Conservation (phyloP, 163 green algal genomes). For the Picocystis sp. region DNA sequence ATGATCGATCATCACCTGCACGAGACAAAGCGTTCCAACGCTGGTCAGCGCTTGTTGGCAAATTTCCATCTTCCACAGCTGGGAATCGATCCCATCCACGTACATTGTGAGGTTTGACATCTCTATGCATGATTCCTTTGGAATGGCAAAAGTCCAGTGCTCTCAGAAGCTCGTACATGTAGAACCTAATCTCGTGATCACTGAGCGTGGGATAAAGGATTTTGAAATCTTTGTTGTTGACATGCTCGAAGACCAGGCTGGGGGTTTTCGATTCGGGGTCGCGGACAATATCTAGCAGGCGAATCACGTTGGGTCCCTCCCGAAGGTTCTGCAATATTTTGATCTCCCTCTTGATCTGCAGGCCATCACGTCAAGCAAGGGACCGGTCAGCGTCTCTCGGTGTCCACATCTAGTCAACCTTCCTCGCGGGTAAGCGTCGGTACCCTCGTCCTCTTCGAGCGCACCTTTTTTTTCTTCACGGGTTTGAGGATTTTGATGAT, state of each 20-base stretch:
- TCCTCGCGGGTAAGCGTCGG: conserved; percentile 25
- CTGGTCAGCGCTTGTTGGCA: neutral
- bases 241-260: conserved; percentile 93
- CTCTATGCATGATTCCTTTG: conserved; percentile 85
- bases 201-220: conserved; percentile 91
- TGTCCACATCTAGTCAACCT: conserved; percentile 6
- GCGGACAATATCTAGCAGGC: conserved; percentile 77
- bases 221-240: conserved; percentile 89
- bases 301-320: conserved; percentile 84
- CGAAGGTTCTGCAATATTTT: conserved; percentile 93
- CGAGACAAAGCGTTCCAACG: neutral
- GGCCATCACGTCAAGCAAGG: neutral
- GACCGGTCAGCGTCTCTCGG: too few species aligned
- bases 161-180: conserved; percentile 94
- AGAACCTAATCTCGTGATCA: conserved; percentile 97
- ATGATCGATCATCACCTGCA: conserved; percentile 95
- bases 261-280: conserved; percentile 85
- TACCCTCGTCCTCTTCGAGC: neutral
- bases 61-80: too few species aligned
- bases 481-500: conserved; percentile 99
- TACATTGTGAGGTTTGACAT: conserved; percentile 98
- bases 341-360: conserved; percentile 85
- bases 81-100: neutral
- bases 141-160: conserved; percentile 73
- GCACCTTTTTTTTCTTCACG: conserved; percentile 87